Conservation (phyloP, 306 rosid species). For the Trifolium dubium region DNA sequence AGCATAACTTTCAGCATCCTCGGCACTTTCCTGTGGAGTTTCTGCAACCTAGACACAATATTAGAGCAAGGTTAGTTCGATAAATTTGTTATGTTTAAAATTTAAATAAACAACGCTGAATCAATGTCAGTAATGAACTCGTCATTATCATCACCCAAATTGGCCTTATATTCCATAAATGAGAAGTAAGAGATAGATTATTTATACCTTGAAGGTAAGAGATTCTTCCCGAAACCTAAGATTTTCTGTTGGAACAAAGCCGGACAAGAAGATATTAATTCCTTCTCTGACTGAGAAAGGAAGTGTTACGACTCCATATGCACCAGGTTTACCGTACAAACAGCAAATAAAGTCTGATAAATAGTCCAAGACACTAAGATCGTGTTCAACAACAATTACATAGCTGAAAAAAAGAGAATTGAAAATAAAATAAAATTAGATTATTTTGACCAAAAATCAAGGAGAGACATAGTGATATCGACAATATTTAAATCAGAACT, state of each 20-base stretch:
- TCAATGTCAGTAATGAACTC: not conserved
- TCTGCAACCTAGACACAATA: slow-evolving; percentile 84
- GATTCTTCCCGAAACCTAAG: slow-evolving; percentile 91
- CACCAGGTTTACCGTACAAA: slow-evolving; percentile 97
- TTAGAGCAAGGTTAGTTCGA: not conserved
- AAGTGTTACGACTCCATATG: slow-evolving; percentile 98
- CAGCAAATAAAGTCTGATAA: slow-evolving; percentile 99
- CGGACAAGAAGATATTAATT: slow-evolving; percentile 96
- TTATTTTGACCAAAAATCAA: not conserved
- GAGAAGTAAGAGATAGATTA: slow-evolving; percentile 25
- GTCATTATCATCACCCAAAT: slow-evolving; percentile 17
- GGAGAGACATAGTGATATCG: slow-evolving; percentile 14
- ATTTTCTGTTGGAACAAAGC: slow-evolving; percentile 98
- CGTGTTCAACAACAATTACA: slow-evolving; percentile 99
- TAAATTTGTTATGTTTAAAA: slow-evolving; percentile 2
- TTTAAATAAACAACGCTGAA: slow-evolving; percentile 6
- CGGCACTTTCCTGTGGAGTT: slow-evolving; percentile 95
- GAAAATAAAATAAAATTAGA: slow-evolving; percentile 30
- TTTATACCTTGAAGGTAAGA: slow-evolving; percentile 84
- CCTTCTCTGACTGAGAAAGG: slow-evolving; percentile 99
- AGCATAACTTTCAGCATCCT: slow-evolving; percentile 90
- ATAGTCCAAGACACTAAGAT: slow-evolving; percentile 97
- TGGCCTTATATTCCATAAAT: slow-evolving; percentile 5
- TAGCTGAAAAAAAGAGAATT: slow-evolving; percentile 63
- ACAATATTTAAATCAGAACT: not conserved